phyloP scores from a whole-genome alignment of 1,139 yeast species.

The Blastobotrys ciferrii region DNA sequence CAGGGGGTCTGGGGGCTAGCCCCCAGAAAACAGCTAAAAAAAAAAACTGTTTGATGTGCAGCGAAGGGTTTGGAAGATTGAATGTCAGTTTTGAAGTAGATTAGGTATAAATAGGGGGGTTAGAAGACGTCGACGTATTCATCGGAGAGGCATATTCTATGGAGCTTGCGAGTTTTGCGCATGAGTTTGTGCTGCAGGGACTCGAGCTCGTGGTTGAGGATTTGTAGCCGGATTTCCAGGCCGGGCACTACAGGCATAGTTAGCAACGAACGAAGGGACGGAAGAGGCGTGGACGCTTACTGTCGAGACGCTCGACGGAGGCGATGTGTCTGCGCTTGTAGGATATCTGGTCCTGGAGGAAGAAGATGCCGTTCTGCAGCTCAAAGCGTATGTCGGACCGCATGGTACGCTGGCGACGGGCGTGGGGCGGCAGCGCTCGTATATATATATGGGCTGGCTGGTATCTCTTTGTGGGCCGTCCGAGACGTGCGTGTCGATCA shows the following conservation, averaged over 20 bases:
- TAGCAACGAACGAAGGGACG: no score
- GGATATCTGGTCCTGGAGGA: constrained; percentile 13
- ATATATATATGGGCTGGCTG: neutral
- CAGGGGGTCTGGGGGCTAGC: no score
- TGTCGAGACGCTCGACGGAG: constrained; percentile 2
- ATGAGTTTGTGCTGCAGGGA: constrained; percentile 6
- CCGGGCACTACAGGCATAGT: constrained; percentile 3
- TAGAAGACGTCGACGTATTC: constrained; percentile 5
- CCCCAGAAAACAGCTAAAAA: no score
- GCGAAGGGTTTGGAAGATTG: no score
- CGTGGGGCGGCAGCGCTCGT: no score
- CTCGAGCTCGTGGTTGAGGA: constrained; percentile 4
- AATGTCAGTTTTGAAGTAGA: neutral
- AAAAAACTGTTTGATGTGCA: no score
- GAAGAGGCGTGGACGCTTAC: no score
- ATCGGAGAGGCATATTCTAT: constrained; percentile 5
- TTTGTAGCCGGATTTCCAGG: neutral
- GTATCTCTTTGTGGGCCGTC: neutral
- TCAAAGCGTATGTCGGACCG: constrained; percentile 10
- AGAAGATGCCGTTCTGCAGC: constrained; percentile 11
- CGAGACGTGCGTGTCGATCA: neutral
- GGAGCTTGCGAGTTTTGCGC: constrained; percentile 5
- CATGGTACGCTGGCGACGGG: neutral
- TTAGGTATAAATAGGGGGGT: neutral
- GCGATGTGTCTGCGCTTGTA: constrained; percentile 13